phyloP scores from a whole-genome alignment of 495 filamentous ascomycete genomes.

The Bombardia bombarda region DNA sequence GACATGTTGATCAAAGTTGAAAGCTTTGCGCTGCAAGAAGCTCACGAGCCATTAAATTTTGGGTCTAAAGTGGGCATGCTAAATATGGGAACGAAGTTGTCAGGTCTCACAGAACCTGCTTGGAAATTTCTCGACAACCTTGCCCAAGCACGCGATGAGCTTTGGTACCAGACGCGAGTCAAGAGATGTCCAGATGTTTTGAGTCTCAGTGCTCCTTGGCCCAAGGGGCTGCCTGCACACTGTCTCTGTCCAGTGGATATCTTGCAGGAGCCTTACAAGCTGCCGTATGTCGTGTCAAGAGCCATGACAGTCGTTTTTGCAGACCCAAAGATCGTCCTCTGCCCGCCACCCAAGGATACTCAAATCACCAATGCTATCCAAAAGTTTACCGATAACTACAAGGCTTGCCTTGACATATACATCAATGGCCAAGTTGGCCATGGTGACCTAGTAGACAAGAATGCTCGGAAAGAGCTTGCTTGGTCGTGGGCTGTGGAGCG shows the following conservation, averaged over 20 bases:
- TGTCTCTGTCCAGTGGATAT: background rate
- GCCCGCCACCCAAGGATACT: conserved; percentile 5
- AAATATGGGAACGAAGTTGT: background rate
- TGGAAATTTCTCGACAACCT: conserved; percentile 16
- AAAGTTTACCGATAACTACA: conserved; percentile 14
- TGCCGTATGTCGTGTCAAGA: conserved; percentile 12
- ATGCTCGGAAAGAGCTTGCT: background rate
- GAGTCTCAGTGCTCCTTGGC: conserved; percentile 9
- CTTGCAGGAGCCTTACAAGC: background rate
- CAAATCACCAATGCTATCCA: conserved; percentile 7
- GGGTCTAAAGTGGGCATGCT: background rate
- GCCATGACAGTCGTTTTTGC: conserved; percentile 14
- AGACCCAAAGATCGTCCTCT: background rate
- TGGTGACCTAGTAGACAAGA: background rate
- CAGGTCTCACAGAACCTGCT: background rate
- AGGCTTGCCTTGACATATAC: conserved; percentile 10
- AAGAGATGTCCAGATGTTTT: conserved; percentile 1
- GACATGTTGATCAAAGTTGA: conserved; percentile 13
- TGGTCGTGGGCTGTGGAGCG: conserved; percentile 11
- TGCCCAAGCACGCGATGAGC: conserved; percentile 11
- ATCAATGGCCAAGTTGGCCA: conserved; percentile 1
- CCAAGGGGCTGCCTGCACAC: conserved; percentile 17
- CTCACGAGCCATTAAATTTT: background rate
- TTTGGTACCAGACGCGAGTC: conserved; percentile 12
- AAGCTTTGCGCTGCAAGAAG: conserved; percentile 7